A percentile compares a stretch with the other conserved stretches of the same genome.
These are phyloP conservation scores for Niebla homalea DNA, from an alignment of 495 filamentous ascomycete genomes.

Conservation along the genomic window DNA sequence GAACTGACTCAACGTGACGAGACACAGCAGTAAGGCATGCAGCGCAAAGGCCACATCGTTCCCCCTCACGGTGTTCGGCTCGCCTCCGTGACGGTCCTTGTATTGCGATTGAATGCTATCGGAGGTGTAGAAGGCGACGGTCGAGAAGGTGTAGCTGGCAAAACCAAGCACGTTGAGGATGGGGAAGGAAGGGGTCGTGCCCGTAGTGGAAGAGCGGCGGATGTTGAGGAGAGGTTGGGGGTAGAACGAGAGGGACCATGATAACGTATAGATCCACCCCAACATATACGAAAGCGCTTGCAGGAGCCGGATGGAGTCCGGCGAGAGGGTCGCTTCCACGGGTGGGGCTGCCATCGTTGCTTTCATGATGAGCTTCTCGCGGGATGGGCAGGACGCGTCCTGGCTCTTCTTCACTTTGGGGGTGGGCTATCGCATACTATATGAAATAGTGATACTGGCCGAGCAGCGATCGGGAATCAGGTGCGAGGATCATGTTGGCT, in stretches of 20 bases:
- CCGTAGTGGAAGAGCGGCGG: constrained; percentile 58
- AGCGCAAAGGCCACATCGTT: constrained; percentile 83
- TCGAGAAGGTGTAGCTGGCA: constrained; percentile 62
- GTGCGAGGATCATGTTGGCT: no score
- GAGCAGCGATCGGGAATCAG: no score
- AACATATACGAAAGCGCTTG: background rate
- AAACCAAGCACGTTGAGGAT: constrained; percentile 77
- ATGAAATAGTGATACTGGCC: no score
- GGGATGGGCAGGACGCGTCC: no score
- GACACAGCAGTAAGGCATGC: constrained; percentile 59
- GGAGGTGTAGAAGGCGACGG: constrained; percentile 60
- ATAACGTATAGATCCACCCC: constrained; percentile 25
- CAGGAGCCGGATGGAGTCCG: background rate
- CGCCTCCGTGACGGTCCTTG: constrained; percentile 50
- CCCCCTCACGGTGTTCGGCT: constrained; percentile 52
- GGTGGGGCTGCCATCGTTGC: no score
- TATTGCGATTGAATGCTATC: constrained; percentile 68
- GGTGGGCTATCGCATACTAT: no score
- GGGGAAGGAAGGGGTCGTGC: constrained; percentile 77
- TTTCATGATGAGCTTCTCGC: no score
- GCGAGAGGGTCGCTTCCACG: background rate
- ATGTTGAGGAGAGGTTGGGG: constrained; percentile 74
- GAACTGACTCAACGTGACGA: constrained; percentile 60
- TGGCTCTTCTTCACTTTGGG: no score
- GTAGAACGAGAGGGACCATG: constrained; percentile 85